Conservation (phyloP, 2,329 filamentous ascomycete species). For the Metarhizium guizhouense region DNA sequence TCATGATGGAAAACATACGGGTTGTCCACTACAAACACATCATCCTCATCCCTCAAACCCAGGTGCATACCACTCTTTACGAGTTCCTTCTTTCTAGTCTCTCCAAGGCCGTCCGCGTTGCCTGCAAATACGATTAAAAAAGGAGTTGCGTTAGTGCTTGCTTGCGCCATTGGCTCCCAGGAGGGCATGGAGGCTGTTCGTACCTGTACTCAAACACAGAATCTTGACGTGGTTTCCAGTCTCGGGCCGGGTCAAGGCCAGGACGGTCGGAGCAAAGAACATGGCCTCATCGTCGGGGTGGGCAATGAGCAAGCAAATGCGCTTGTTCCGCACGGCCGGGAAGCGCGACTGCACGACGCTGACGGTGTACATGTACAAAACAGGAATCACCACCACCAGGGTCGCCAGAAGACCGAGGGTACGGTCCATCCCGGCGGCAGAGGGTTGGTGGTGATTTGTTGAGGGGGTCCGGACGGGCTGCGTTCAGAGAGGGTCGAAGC, state of each 20-base stretch:
- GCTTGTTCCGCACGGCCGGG: conserved; percentile 67
- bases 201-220: conserved; percentile 80
- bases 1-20: conserved; percentile 36
- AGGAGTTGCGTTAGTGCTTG: not conserved
- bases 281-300: conserved; percentile 99
- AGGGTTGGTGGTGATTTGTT: not conserved
- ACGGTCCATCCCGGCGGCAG: conserved; percentile 4
- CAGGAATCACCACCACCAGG: conserved; percentile 28
- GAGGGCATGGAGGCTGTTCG: not conserved
- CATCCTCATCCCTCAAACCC: conserved; percentile 64
- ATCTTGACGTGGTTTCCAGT: conserved; percentile 90
- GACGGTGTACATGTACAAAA: conserved; percentile 44
- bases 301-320: conserved; percentile 86
- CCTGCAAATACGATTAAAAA: conserved; percentile 35
- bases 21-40: conserved; percentile 80
- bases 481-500: not conserved
- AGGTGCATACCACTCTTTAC: conserved; percentile 69
- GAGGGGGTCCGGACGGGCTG: not conserved
- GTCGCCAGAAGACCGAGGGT: conserved; percentile 5
- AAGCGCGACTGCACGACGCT: conserved; percentile 41
- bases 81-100: conserved; percentile 74
- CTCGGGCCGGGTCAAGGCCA: conserved; percentile 72
- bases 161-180: too few relatives aligned
- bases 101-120: conserved; percentile 79
- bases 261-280: conserved; percentile 90